Evolutionary conservation across 1,284 basidiomycete genomes (phyloP).

Genomic region (Ustilago hordei): DNA sequence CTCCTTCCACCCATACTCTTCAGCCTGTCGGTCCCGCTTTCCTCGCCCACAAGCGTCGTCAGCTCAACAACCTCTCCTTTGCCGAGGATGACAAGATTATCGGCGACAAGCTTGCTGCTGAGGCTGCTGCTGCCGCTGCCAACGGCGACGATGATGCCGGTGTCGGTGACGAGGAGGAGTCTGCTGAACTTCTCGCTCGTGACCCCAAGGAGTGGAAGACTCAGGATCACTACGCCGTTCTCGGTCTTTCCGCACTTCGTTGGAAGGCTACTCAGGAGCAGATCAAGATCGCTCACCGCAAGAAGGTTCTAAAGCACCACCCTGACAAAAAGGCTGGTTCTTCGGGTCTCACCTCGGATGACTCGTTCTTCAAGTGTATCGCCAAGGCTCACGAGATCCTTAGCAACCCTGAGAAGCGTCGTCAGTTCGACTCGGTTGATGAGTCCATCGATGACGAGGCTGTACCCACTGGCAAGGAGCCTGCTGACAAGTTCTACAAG

Average conservation of each 20-base stretch:
- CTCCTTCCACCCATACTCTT: conserved; percentile 48
- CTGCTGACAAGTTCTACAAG: conserved; percentile 76
- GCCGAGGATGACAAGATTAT: conserved; percentile 65
- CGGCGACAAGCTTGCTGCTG: conserved; percentile 43
- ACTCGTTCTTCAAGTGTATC: conserved; percentile 99
- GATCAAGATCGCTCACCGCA: conserved; percentile 97
- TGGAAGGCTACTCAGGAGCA: conserved; percentile 90
- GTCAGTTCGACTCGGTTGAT: conserved; percentile 97
- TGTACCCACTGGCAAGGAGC: conserved; percentile 68
- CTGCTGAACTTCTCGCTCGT: conserved; percentile 77
- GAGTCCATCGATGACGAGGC: conserved; percentile 80
- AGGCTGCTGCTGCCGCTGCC: conserved; percentile 74
- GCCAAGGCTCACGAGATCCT: conserved; percentile 95
- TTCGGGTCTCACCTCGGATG: conserved; percentile 85
- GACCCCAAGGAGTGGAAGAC: conserved; percentile 99
- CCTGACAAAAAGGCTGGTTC: conserved; percentile 94
- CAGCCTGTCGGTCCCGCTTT: conserved; percentile 65
- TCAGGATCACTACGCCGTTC: conserved; percentile 97
- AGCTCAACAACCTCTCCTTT: conserved; percentile 62
- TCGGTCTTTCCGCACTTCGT: conserved; percentile 89
- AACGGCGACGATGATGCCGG: conserved; percentile 84
- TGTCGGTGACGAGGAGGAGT: conserved; percentile 91
- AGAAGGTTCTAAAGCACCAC: conserved; percentile 98
- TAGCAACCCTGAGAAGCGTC: conserved; percentile 84
- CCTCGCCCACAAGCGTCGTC: conserved; percentile 63